phyloP scores from a whole-genome alignment of 2,329 filamentous ascomycete genomes.

The Xylaria sp. region DNA sequence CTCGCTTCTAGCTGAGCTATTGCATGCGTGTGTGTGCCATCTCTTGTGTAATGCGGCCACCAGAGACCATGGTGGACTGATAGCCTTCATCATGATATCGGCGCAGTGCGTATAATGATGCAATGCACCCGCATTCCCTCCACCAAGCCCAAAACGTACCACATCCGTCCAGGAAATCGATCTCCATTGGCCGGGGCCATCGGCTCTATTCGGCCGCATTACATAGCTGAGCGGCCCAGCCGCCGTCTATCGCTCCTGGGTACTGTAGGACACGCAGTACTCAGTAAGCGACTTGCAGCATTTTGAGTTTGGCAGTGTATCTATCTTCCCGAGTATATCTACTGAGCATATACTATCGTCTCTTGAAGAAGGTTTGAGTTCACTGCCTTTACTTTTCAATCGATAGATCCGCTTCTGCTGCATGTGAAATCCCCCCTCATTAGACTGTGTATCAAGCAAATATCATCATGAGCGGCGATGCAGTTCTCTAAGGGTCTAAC shows the following conservation, averaged over 20 bases:
- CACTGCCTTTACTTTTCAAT: neutral
- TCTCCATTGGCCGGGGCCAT: slow-evolving; percentile 15
- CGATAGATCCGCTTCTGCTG: neutral
- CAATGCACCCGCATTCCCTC: slow-evolving; percentile 20
- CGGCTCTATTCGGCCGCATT: slow-evolving; percentile 18
- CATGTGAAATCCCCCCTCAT: neutral
- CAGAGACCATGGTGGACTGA: slow-evolving; percentile 29
- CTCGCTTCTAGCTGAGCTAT: neutral
- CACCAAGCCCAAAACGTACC: slow-evolving; percentile 17
- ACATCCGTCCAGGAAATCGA: neutral
- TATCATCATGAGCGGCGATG: slow-evolving; percentile 37
- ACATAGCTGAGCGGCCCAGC: slow-evolving; percentile 5
- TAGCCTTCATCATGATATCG: slow-evolving; percentile 14
- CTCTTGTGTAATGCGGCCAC: neutral
- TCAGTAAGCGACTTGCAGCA: neutral
- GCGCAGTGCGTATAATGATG: slow-evolving; percentile 30
- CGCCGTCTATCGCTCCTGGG: neutral
- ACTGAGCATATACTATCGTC: no score
- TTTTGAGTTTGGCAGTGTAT: neutral
- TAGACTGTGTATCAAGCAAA: slow-evolving; percentile 2
- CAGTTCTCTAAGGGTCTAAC: slow-evolving; percentile 29
- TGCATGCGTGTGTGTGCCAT: neutral
- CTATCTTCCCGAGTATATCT: no score
- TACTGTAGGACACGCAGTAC: neutral
- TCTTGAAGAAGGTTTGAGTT: neutral